Evolutionary conservation across 2,329 filamentous ascomycete genomes (phyloP).

Genomic region (Cytospora paraplurivora): DNA sequence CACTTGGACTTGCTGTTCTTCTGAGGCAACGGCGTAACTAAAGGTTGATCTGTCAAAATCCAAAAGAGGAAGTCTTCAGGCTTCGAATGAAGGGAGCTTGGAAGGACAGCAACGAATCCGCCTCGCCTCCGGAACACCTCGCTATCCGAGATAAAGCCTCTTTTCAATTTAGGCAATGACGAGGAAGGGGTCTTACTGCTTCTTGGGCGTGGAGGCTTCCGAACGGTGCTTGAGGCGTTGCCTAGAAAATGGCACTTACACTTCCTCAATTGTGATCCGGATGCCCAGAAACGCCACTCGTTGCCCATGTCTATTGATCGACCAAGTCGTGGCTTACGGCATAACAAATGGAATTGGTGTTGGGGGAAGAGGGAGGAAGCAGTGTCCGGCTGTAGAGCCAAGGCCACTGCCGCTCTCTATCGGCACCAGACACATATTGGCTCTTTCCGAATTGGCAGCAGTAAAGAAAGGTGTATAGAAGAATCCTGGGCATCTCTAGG

Average conservation of each 20-base stretch:
- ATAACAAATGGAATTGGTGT: background rate
- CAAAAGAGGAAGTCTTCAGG: background rate
- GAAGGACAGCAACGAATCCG: background rate
- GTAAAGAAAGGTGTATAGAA: background rate
- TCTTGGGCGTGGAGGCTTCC: background rate
- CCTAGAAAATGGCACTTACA: background rate
- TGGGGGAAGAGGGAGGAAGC: background rate
- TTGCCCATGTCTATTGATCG: background rate
- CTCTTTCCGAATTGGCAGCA: background rate
- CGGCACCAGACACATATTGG: background rate
- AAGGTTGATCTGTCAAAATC: background rate
- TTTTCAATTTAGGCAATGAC: background rate
- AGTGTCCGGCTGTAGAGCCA: background rate
- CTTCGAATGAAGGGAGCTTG: background rate
- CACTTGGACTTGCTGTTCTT: conserved; percentile 67
- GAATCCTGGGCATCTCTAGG: background rate
- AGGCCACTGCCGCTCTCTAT: background rate
- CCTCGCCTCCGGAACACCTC: background rate
- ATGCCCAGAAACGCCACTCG: background rate
- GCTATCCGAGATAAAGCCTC: background rate
- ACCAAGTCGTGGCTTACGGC: background rate
- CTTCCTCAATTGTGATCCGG: background rate
- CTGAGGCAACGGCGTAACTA: conserved; percentile 39
- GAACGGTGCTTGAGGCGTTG: background rate
- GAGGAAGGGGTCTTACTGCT: background rate